phyloP scores from a whole-genome alignment of 192 early-diverging fungal species.

The Coemansia javaensis region DNA sequence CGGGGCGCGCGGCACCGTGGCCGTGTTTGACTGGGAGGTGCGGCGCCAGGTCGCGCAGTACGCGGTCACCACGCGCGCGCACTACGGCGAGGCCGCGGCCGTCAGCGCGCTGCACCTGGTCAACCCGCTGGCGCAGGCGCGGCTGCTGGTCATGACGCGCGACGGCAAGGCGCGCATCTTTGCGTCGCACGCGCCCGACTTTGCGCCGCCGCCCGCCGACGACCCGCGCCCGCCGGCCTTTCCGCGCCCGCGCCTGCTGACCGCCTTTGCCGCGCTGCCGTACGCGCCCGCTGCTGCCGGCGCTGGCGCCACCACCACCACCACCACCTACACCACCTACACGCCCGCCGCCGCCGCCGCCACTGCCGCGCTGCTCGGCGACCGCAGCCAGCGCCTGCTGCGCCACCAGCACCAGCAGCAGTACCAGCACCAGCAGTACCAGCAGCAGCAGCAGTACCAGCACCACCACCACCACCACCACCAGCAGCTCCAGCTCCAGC shows the following conservation, averaged over 20 bases:
- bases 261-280: conserved; percentile 37
- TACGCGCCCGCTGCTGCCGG: conserved; percentile 11
- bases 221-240: conserved; percentile 16
- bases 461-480: no score
- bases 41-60: conserved; percentile 37
- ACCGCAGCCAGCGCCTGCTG: no score
- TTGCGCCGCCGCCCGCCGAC: conserved; percentile 15
- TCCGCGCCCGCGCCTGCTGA: conserved; percentile 35
- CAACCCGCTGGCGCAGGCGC: conserved; percentile 83
- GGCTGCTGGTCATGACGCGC: conserved; percentile 60
- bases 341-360: not conserved
- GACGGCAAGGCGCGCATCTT: conserved; percentile 49
- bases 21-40: conserved; percentile 47
- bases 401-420: no score
- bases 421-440: no score
- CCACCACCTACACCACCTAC: not conserved
- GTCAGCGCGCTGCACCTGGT: conserved; percentile 79
- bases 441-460: no score
- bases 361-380: conserved; percentile 15
- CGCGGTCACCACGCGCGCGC: conserved; percentile 4
- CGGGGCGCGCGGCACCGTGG: conserved; percentile 59
- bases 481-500: no score
- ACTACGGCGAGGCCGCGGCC: conserved; percentile 5
- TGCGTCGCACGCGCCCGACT: conserved; percentile 42
- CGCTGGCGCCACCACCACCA: not conserved